Conservation (phyloP, 768 basidiomycete species). For the Tylopilus vinaceipallidus region DNA sequence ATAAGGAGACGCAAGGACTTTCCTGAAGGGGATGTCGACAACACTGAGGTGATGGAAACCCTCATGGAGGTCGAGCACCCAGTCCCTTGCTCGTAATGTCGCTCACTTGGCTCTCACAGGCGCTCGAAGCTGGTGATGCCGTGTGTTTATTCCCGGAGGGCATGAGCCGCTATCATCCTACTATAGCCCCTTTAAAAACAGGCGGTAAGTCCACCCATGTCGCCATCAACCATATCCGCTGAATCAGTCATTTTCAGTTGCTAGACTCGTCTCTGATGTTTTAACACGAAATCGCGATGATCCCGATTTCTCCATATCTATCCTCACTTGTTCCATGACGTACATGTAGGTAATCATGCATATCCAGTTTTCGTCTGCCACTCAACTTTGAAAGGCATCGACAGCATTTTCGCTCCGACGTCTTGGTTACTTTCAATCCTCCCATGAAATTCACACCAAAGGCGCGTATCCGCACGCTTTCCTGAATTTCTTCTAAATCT, state of each 20-base stretch:
- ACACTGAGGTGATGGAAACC: slow-evolving; percentile 63
- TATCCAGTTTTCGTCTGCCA: not conserved
- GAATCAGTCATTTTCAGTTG: slow-evolving; percentile 44
- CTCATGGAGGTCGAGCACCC: slow-evolving; percentile 55
- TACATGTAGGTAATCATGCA: slow-evolving; percentile 55
- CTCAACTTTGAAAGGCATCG: slow-evolving; percentile 55
- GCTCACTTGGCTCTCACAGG: slow-evolving; percentile 41
- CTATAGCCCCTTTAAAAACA: slow-evolving; percentile 85
- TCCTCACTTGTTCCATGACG: slow-evolving; percentile 78
- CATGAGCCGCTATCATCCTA: slow-evolving; percentile 79
- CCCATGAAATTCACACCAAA: slow-evolving; percentile 66
- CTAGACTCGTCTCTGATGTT: slow-evolving; percentile 77
- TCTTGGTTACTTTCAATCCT: slow-evolving; percentile 77
- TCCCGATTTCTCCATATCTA: slow-evolving; percentile 66
- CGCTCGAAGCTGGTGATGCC: slow-evolving; percentile 72
- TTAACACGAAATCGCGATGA: slow-evolving; percentile 66
- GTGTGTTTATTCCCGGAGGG: slow-evolving; percentile 88
- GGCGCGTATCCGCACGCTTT: slow-evolving; percentile 32
- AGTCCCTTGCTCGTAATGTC: not conserved
- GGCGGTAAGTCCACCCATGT: slow-evolving; percentile 53
- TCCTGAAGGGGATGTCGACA: slow-evolving; percentile 54
- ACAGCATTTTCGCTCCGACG: slow-evolving; percentile 85
- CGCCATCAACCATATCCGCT: not conserved
- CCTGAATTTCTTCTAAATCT: not conserved
- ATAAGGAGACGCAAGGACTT: slow-evolving; percentile 76